Evolutionary conservation across 1,284 basidiomycete species (phyloP).

Genomic region (Ceratobasidium sp.): DNA sequence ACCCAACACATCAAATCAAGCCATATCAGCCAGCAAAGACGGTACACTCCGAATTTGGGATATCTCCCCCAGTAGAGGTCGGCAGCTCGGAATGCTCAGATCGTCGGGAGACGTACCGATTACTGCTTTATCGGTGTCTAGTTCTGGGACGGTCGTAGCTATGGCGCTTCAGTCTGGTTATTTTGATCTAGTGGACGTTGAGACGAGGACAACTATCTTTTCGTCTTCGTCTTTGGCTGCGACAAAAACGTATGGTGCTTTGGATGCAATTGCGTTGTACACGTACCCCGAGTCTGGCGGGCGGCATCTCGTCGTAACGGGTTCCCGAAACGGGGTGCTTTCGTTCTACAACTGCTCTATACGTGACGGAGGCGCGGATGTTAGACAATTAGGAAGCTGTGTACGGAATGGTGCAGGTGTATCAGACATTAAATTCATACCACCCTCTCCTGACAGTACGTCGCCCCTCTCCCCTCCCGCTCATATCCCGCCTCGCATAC

Average conservation of each 20-base stretch:
- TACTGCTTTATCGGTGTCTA: background rate
- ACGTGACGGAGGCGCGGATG: background rate
- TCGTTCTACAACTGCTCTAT: constrained; percentile 24
- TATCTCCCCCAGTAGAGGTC: background rate
- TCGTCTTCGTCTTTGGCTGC: background rate
- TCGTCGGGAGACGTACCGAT: constrained; percentile 24
- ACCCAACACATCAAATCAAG: background rate
- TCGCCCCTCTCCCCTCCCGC: no score
- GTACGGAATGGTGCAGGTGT: constrained; percentile 24
- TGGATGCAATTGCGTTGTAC: constrained; percentile 18
- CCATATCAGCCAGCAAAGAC: constrained; percentile 4
- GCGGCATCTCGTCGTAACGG: constrained; percentile 11
- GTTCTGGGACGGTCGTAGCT: background rate
- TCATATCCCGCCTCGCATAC: no score
- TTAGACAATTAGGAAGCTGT: constrained; percentile 14
- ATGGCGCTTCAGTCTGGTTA: constrained; percentile 31
- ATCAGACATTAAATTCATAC: constrained; percentile 16
- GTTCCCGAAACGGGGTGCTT: constrained; percentile 2
- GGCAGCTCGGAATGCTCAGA: constrained; percentile 14
- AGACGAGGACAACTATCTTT: background rate
- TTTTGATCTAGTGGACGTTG: constrained; percentile 29
- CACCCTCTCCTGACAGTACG: background rate
- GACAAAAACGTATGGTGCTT: background rate
- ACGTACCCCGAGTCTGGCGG: background rate
- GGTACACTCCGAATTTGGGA: constrained; percentile 41